Conservation (phyloP, 768 basidiomycete genomes). For the Lentinula sp. region DNA sequence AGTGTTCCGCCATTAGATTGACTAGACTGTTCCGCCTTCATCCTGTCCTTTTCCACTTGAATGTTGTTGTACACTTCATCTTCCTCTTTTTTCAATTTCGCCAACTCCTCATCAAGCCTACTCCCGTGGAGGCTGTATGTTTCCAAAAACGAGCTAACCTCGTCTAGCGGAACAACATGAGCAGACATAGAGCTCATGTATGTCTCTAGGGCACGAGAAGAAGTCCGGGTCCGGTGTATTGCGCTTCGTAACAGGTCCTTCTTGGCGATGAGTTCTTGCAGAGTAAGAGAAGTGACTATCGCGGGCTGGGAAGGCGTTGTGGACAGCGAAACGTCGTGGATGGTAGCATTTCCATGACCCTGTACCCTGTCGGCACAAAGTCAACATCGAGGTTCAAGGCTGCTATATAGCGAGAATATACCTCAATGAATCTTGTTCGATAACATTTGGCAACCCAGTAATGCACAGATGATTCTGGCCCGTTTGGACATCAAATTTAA, state of each 20-base stretch:
- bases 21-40: neutral
- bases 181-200: slow-evolving; percentile 29
- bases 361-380: slow-evolving; percentile 26
- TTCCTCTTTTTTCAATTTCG: slow-evolving; percentile 3
- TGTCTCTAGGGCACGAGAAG: slow-evolving; percentile 21
- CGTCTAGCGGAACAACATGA: slow-evolving; percentile 19
- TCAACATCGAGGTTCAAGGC: neutral
- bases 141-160: neutral
- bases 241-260: slow-evolving; percentile 22
- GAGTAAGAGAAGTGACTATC: slow-evolving; percentile 18
- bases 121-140: neutral
- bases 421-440: slow-evolving; percentile 36
- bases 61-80: neutral
- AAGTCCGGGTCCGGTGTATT: slow-evolving; percentile 22
- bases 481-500: slow-evolving; percentile 27
- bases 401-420: slow-evolving; percentile 7
- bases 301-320: slow-evolving; percentile 10
- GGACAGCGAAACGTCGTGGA: slow-evolving; percentile 37
- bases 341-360: slow-evolving; percentile 37
- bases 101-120: slow-evolving; percentile 2
- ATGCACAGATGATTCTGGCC: slow-evolving; percentile 37
- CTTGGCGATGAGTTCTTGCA: slow-evolving; percentile 18
- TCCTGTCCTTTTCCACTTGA: neutral
- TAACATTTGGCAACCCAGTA: slow-evolving; percentile 27
- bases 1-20: neutral